phyloP scores from a whole-genome alignment of 2,329 filamentous ascomycete genomes.

The Colletotrichum lupini region DNA sequence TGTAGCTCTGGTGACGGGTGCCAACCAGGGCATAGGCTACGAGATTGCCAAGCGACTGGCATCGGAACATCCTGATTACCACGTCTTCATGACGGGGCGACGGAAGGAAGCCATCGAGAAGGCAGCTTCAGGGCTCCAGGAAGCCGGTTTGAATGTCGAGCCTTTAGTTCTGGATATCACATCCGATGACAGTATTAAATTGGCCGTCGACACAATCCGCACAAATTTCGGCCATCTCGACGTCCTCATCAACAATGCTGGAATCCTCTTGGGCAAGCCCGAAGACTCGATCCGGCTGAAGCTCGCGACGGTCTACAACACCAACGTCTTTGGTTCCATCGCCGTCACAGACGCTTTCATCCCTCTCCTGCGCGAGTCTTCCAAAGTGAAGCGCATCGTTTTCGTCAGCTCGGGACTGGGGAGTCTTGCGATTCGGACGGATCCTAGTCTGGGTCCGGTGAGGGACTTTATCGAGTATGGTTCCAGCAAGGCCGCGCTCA shows the following conservation, averaged over 20 bases:
- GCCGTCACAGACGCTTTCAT: conserved; percentile 59
- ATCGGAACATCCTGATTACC: conserved; percentile 14
- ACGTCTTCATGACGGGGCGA: conserved; percentile 22
- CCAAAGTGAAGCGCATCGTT: conserved; percentile 8
- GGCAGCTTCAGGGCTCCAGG: conserved; percentile 11
- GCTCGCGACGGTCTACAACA: conserved; percentile 64
- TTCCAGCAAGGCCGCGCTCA: conserved; percentile 29
- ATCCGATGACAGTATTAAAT: conserved; percentile 52
- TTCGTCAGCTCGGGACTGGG: conserved; percentile 27
- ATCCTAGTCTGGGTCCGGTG: background rate
- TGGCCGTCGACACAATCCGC: conserved; percentile 48
- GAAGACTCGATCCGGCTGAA: conserved; percentile 62
- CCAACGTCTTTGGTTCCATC: conserved; percentile 69
- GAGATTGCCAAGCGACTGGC: conserved; percentile 27
- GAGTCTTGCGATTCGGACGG: conserved; percentile 12
- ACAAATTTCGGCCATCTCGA: conserved; percentile 66
- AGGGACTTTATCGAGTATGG: conserved; percentile 14
- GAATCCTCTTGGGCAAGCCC: conserved; percentile 65
- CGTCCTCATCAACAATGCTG: conserved; percentile 71
- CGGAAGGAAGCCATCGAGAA: conserved; percentile 24
- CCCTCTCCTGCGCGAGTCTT: conserved; percentile 44
- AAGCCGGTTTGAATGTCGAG: conserved; percentile 12
- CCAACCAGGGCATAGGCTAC: conserved; percentile 34
- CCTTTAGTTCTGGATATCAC: conserved; percentile 64
- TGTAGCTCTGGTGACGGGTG: conserved; percentile 26